Evolutionary conservation across 768 basidiomycete genomes (phyloP).

Genomic region (Paxillus rubicundulus): DNA sequence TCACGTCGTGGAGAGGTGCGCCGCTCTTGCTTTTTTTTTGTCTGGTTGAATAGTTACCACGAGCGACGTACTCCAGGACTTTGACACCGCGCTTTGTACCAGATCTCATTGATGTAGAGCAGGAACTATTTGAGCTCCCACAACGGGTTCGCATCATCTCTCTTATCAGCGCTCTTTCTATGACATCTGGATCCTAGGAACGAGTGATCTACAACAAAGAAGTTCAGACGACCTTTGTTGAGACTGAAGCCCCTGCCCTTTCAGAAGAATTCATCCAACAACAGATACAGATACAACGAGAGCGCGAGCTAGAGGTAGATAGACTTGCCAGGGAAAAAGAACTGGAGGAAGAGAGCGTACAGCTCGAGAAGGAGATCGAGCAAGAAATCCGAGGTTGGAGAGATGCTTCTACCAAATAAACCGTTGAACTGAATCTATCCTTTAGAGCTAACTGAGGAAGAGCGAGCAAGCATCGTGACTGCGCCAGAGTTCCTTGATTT

Average conservation of each 20-base stretch:
- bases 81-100: slow-evolving; percentile 63
- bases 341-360: slow-evolving; percentile 78
- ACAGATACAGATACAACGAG: slow-evolving; percentile 62
- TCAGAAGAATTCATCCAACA: slow-evolving; percentile 76
- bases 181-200: slow-evolving; percentile 44
- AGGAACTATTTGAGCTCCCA: slow-evolving; percentile 88
- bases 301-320: slow-evolving; percentile 71
- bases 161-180: not conserved
- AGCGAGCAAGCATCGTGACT: slow-evolving; percentile 75
- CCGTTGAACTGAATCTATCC: slow-evolving; percentile 3
- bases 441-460: slow-evolving; percentile 83
- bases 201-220: slow-evolving; percentile 83
- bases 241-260: slow-evolving; percentile 47
- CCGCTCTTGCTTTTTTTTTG: slow-evolving; percentile 1
- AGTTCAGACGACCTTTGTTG: slow-evolving; percentile 71
- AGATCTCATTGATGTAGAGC: slow-evolving; percentile 87
- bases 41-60: not conserved
- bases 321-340: slow-evolving; percentile 69
- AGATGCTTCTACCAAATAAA: not conserved
- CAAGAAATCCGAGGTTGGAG: slow-evolving; percentile 76
- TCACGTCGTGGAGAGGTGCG: slow-evolving; percentile 67
- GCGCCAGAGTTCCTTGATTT: slow-evolving; percentile 93
- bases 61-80: slow-evolving; percentile 37
- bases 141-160: slow-evolving; percentile 54
- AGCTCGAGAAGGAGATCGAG: slow-evolving; percentile 83